Conservation (phyloP, 441 rosid genomes). For the Biscutella auriculata region DNA sequence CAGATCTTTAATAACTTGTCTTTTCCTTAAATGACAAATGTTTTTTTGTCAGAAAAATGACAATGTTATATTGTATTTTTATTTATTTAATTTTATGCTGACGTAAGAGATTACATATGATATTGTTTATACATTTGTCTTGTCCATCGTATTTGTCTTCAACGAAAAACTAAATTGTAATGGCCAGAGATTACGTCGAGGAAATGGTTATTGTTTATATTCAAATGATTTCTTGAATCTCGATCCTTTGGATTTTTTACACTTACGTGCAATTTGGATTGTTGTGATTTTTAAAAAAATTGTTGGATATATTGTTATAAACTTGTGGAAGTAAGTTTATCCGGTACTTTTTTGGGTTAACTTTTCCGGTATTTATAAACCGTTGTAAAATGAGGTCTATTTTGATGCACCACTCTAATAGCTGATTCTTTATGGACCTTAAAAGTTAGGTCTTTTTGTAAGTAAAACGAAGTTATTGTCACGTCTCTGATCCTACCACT, state of each 20-base stretch:
- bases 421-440: no score
- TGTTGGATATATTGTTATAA: no score
- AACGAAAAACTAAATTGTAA: conserved; percentile 9
- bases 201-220: conserved; percentile 8
- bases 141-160: conserved; percentile 14
- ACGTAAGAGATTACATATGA: conserved; percentile 13
- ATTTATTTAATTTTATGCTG: conserved; percentile 3
- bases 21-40: no score
- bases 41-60: no score
- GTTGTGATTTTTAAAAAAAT: background rate
- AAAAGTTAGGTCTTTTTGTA: no score
- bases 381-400: no score
- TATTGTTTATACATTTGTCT: conserved; percentile 15
- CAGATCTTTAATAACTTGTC: background rate
- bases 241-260: conserved; percentile 17
- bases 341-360: no score
- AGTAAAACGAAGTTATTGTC: no score
- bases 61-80: conserved; percentile 5
- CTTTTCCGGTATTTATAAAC: no score
- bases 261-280: conserved; percentile 14
- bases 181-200: conserved; percentile 20
- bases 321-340: no score
- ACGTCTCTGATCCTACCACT: no score
- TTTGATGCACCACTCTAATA: no score
- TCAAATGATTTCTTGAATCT: conserved; percentile 8